A percentile compares a stretch with the other conserved stretches of the same genome.
phyloP scores from a whole-genome alignment of 495 filamentous ascomycete genomes.

The Choiromyces venosus region DNA sequence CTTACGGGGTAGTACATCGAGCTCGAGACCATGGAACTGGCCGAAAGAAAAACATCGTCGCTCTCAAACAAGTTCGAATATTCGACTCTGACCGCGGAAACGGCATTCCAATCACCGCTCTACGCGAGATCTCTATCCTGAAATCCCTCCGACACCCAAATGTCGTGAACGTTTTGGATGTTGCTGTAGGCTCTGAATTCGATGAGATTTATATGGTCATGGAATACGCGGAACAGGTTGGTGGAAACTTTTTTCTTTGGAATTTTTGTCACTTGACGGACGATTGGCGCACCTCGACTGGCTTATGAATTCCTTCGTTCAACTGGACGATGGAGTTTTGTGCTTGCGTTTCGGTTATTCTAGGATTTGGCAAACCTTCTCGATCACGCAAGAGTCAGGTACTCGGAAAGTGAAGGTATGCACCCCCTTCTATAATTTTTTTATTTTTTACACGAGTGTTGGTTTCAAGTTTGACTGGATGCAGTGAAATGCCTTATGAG shows the following conservation, averaged over 20 bases:
- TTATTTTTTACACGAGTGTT: background rate
- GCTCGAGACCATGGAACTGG: conserved; percentile 43
- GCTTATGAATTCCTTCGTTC: conserved; percentile 47
- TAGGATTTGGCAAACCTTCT: conserved; percentile 50
- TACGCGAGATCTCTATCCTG: conserved; percentile 49
- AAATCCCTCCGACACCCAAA: conserved; percentile 47
- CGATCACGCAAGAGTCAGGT: conserved; percentile 47
- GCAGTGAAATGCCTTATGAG: conserved; percentile 49
- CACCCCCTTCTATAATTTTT: background rate
- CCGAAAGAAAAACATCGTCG: conserved; percentile 40
- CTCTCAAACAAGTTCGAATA: conserved; percentile 48
- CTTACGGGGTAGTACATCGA: conserved; percentile 48
- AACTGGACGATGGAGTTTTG: conserved; percentile 44
- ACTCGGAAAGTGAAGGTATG: conserved; percentile 48
- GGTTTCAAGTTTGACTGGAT: background rate
- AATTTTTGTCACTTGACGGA: conserved; percentile 15
- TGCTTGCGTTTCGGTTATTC: conserved; percentile 36
- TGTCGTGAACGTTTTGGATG: conserved; percentile 48
- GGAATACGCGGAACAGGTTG: conserved; percentile 52
- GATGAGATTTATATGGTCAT: conserved; percentile 50
- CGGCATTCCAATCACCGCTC: conserved; percentile 48
- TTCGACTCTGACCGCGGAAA: conserved; percentile 47
- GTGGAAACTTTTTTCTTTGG: conserved; percentile 38
- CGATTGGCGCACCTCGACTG: conserved; percentile 47
- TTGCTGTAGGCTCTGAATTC: conserved; percentile 45